Percentiles rank a stretch among this genome's conserved stretches.
Conservation (phyloP, 352 stramenopile species). For the Pythium aphanidermatum region DNA sequence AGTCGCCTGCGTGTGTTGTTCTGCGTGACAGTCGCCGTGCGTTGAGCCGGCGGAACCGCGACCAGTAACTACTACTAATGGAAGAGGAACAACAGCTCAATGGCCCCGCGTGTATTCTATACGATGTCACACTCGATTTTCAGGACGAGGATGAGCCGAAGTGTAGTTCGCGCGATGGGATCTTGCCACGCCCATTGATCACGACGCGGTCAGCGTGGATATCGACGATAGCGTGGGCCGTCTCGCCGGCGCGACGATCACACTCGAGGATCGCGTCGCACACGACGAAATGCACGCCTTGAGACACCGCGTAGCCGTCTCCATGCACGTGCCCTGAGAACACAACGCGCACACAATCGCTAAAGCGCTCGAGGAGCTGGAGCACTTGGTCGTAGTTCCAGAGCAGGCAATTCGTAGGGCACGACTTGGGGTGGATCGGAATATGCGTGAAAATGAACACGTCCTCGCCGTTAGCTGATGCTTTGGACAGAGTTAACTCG, state of each 20-base stretch:
- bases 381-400: conserved; percentile 80
- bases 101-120: not conserved
- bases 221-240: conserved; percentile 54
- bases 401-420: conserved; percentile 30
- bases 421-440: conserved; percentile 41
- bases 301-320: conserved; percentile 41
- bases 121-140: not conserved
- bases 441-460: conserved; percentile 76
- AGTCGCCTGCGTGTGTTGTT: not conserved
- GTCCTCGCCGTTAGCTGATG: conserved; percentile 26
- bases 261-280: conserved; percentile 70
- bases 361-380: conserved; percentile 23
- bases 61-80: conserved; percentile 10
- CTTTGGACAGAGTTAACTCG: conserved; percentile 23
- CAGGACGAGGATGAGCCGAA: not conserved
- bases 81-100: conserved; percentile 12
- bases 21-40: not conserved
- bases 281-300: conserved; percentile 63
- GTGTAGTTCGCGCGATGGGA: conserved; percentile 44
- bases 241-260: conserved; percentile 27
- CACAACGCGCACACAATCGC: conserved; percentile 46
- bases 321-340: conserved; percentile 68
- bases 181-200: conserved; percentile 51
- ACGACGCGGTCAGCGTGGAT: conserved; percentile 47
- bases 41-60: not conserved